These are phyloP conservation scores for Alternaria sp. DNA, from an alignment of 2,329 filamentous ascomycete species.

Conservation along the genomic window DNA sequence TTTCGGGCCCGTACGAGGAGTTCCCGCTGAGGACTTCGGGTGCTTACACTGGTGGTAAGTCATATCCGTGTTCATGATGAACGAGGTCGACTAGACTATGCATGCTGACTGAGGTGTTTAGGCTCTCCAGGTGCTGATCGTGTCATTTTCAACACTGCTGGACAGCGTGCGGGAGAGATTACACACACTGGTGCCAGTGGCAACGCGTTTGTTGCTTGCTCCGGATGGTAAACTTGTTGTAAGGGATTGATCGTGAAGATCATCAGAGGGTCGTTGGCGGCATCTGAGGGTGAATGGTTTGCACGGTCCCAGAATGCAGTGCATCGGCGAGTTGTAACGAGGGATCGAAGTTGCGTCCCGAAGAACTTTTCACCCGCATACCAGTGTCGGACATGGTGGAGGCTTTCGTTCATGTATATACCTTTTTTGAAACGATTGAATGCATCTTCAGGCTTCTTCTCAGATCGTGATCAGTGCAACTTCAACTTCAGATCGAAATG, in stretches of 20 bases:
- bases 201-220: constrained; percentile 72
- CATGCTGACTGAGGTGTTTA: constrained; percentile 22
- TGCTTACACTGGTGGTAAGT: constrained; percentile 62
- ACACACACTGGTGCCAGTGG: constrained; percentile 74
- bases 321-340: background rate
- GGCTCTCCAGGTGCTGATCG: constrained; percentile 71
- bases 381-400: background rate
- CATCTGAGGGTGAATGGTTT: background rate
- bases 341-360: background rate
- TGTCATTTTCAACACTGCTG: constrained; percentile 65
- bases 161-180: constrained; percentile 67
- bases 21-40: constrained; percentile 64
- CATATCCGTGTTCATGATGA: background rate
- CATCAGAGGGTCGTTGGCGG: background rate
- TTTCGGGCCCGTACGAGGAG: constrained; percentile 66
- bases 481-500: background rate
- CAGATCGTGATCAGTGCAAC: background rate
- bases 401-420: background rate
- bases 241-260: background rate
- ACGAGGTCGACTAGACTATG: background rate
- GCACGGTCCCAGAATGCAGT: background rate
- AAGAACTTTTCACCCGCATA: background rate
- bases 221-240: constrained; percentile 33
- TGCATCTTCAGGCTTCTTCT: background rate
- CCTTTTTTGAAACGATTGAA: background rate